phyloP scores from a whole-genome alignment of 352 stramenopile genomes.

The Phytophthora macrochlamydospora region DNA sequence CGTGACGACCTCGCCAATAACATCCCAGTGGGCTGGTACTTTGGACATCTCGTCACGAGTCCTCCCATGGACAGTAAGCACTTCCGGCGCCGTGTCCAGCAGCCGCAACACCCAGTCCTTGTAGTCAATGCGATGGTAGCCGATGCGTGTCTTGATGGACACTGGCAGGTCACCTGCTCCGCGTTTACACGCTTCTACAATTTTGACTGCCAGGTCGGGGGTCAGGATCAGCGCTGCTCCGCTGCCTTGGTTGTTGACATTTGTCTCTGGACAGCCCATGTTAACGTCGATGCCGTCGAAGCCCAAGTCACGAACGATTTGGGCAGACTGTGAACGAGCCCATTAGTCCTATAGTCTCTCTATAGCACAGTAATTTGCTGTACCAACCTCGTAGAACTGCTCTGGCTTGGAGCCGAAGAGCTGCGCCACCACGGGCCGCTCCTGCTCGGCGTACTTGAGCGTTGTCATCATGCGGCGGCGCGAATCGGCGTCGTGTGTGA shows the following conservation, averaged over 20 bases:
- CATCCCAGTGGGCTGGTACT: slow-evolving; percentile 81
- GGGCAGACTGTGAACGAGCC: slow-evolving; percentile 49
- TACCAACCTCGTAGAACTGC: slow-evolving; percentile 79
- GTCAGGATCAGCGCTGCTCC: slow-evolving; percentile 71
- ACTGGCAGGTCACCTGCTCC: slow-evolving; percentile 68
- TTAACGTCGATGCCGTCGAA: slow-evolving; percentile 90
- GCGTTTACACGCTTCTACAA: slow-evolving; percentile 73
- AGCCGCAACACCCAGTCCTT: slow-evolving; percentile 75
- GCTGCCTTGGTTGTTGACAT: slow-evolving; percentile 83
- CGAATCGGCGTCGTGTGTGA: slow-evolving; percentile 65
- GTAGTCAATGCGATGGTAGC: slow-evolving; percentile 80
- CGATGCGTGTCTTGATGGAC: slow-evolving; percentile 82
- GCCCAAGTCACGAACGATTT: slow-evolving; percentile 77
- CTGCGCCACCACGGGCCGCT: slow-evolving; percentile 79
- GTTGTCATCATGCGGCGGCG: slow-evolving; percentile 79
- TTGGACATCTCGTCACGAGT: slow-evolving; percentile 87
- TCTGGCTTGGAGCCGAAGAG: slow-evolving; percentile 88
- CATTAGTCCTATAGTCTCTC: too few species aligned
- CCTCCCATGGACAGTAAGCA: slow-evolving; percentile 78
- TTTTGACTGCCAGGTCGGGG: slow-evolving; percentile 61
- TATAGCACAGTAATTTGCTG: too few species aligned
- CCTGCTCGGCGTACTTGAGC: slow-evolving; percentile 72
- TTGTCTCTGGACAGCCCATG: slow-evolving; percentile 81
- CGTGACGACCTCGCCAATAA: slow-evolving; percentile 73
- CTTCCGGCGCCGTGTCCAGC: slow-evolving; percentile 69